Evolutionary conservation across 2,329 filamentous ascomycete species (phyloP).

Genomic region (Sporothrix phasma): DNA sequence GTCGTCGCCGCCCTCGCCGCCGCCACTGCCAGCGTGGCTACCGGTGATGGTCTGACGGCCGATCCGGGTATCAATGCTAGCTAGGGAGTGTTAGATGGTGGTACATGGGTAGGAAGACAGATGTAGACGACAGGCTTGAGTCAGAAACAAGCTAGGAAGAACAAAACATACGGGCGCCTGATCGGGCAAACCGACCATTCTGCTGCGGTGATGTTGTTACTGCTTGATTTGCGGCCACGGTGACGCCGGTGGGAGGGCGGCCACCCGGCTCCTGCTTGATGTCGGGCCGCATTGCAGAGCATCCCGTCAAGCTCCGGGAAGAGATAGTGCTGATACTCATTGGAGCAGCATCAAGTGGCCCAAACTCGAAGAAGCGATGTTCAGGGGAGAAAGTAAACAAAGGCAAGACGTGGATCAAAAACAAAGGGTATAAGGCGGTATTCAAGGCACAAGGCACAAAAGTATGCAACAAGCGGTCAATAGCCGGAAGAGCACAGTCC

Average conservation of each 20-base stretch:
- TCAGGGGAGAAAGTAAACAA: slow-evolving; percentile 4
- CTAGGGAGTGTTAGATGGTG: slow-evolving; percentile 15
- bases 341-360: neutral
- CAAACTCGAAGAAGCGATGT: neutral
- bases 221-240: neutral
- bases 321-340: neutral
- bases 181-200: slow-evolving; percentile 15
- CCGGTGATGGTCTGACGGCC: neutral
- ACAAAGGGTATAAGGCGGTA: neutral
- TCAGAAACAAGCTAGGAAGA: neutral
- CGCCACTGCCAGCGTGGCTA: neutral
- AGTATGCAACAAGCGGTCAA: neutral
- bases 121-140: too few relatives aligned
- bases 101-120: neutral
- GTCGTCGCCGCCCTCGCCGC: slow-evolving; percentile 15
- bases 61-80: slow-evolving; percentile 23
- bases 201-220: neutral
- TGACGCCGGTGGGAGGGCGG: neutral
- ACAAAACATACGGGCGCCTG: slow-evolving; percentile 21
- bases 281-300: neutral
- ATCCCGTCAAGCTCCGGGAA: neutral
- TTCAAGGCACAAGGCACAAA: neutral
- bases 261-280: neutral
- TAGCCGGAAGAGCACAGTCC: too few relatives aligned
- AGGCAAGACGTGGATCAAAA: neutral